Percentiles rank a stretch among this genome's conserved stretches.
These are phyloP conservation scores for Diaporthe batatas DNA, from an alignment of 2,329 filamentous ascomycete species.

Conservation along the genomic window DNA sequence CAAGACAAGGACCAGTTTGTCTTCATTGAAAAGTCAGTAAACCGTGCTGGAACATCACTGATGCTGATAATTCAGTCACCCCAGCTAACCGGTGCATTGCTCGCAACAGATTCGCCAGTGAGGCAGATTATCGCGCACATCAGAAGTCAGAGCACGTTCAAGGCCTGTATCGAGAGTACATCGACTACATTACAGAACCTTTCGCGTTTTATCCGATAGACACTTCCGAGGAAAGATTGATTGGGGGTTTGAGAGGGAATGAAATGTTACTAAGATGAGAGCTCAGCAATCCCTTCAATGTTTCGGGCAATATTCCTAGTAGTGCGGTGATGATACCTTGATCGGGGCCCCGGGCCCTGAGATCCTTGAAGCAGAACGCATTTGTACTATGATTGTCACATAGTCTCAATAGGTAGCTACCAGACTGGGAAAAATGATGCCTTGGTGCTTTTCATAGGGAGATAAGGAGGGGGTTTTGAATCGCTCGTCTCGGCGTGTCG, in stretches of 20 bases:
- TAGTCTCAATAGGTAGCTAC: too few species aligned
- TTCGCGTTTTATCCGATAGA: conserved; percentile 26
- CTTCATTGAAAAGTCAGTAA: conserved; percentile 26
- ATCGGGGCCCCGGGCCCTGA: too few species aligned
- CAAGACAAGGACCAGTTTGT: conserved; percentile 22
- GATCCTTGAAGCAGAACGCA: too few species aligned
- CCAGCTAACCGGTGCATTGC: too few species aligned
- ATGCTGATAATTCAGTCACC: background rate
- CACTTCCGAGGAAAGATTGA: conserved; percentile 1
- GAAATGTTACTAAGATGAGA: background rate
- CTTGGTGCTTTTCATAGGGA: too few species aligned
- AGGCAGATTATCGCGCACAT: conserved; percentile 28
- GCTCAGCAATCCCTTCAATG: too few species aligned
- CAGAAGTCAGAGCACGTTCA: conserved; percentile 33
- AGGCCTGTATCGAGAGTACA: conserved; percentile 20
- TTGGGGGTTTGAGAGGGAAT: conserved; percentile 27
- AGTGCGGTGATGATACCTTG: too few species aligned
- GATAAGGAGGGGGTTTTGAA: too few species aligned
- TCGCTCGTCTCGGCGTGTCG: too few species aligned
- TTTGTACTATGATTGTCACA: too few species aligned
- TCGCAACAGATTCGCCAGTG: conserved; percentile 23
- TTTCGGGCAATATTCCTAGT: background rate
- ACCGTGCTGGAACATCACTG: too few species aligned
- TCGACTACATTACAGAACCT: conserved; percentile 29
- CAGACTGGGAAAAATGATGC: too few species aligned